Evolutionary conservation across 176 grass and related monocot genomes (phyloP).

Genomic region (Bromus sterilis): DNA sequence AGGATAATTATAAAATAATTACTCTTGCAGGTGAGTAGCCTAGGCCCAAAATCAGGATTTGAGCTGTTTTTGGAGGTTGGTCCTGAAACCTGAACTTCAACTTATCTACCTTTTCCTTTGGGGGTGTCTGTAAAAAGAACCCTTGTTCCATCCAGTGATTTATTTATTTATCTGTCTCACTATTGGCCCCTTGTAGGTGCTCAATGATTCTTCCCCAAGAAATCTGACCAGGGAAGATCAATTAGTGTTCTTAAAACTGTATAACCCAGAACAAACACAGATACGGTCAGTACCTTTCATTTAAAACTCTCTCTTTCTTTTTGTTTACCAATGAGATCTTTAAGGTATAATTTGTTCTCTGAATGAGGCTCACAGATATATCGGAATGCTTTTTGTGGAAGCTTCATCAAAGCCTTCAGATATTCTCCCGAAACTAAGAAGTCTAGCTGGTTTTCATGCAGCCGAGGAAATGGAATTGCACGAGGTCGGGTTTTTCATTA

Average conservation of each 20-base stretch:
- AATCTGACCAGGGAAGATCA: constrained; percentile 6
- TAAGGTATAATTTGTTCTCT: background rate
- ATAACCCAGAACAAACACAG: constrained; percentile 31
- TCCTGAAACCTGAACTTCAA: constrained; percentile 6
- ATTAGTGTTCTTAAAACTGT: constrained; percentile 40
- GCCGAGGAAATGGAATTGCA: constrained; percentile 23
- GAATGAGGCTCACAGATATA: constrained; percentile 25
- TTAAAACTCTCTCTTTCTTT: background rate
- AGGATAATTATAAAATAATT: background rate
- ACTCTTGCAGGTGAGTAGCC: background rate
- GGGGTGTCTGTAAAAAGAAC: background rate
- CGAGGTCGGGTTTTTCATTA: constrained; percentile 14
- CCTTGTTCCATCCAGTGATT: background rate
- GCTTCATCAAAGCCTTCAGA: constrained; percentile 8
- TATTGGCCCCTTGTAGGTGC: background rate
- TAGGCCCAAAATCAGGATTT: background rate
- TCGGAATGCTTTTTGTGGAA: constrained; percentile 24
- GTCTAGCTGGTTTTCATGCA: constrained; percentile 27
- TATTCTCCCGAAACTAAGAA: constrained; percentile 33
- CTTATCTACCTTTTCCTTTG: background rate
- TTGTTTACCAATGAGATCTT: background rate
- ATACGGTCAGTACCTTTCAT: constrained; percentile 14
- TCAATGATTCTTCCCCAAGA: background rate
- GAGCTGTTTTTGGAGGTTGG: constrained; percentile 35
- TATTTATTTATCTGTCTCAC: background rate